Base-by-base conservation (phyloP, 1,284 basidiomycete genomes). In the Cerioporus squamosus region DNA sequence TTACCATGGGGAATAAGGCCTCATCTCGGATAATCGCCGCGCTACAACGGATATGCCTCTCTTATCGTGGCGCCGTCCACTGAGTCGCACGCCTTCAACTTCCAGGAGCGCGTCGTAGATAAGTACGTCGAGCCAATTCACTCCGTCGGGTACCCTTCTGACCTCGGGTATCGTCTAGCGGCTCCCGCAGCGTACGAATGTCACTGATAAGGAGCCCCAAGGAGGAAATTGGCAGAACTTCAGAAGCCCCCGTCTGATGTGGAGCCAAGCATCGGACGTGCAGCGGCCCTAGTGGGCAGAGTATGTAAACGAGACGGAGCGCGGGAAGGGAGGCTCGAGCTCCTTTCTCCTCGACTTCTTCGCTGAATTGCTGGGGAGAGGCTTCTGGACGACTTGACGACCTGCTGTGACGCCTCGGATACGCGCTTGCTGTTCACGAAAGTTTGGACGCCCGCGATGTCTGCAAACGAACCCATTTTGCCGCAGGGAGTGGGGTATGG, bases 401-500 rank as follows among this genome's bases (percentile, higher is more conserved):
- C 48, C 5, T 45, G 12, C 20, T 23, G n/a, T 39, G 47, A 49
- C 47, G 36, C 33, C 33, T 49, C 33, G 20, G 18, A 14, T 40
- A 8, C 24, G 22, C 26, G 17, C 22, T n/a, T 44, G 33, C 24
- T 24, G 18, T 5, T 17, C 17, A 3, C 7, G 15, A 17, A 22
- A 18, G 14, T 17, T 14, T 15, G 14, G 47, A 47, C 17, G 14
- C 2, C 22, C 17, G 23, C 5, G 24, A 70, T 70, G 69, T 68
- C 70, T 51, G 59, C 64, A 33, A 66, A 65, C 50, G 66, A 64
- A 48, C 72, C 70, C 14, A 64, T 72, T 15, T 55, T 73, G 36
- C 72, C 72, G 2, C 72, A 73, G 60, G 70, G 72, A 15, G 72
- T 68, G 18, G 72, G 72, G 20, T 95, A 94, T 79, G 93, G 91